These are phyloP conservation scores for Penicillium paneum DNA, from an alignment of 2,329 filamentous ascomycete species.

Conservation along the genomic window DNA sequence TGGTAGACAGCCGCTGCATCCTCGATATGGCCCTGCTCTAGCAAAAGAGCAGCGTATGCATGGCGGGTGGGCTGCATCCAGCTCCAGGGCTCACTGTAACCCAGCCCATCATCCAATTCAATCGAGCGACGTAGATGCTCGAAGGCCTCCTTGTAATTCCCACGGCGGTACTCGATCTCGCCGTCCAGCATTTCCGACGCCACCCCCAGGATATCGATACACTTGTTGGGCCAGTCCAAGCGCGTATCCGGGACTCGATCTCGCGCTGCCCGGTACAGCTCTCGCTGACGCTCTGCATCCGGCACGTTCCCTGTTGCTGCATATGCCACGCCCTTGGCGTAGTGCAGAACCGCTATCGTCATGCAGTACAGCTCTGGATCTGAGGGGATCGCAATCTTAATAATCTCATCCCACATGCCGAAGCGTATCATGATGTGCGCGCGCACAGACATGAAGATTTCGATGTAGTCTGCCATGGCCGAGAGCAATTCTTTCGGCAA, in stretches of 20 bases:
- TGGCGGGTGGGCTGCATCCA: slow-evolving; percentile 76
- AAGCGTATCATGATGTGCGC: slow-evolving; percentile 71
- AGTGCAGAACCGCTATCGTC: slow-evolving; percentile 66
- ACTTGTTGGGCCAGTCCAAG: slow-evolving; percentile 67
- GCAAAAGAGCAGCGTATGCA: slow-evolving; percentile 65
- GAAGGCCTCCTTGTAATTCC: slow-evolving; percentile 59
- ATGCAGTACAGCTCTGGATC: slow-evolving; percentile 64
- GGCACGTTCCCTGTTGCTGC: slow-evolving; percentile 57
- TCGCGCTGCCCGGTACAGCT: slow-evolving; percentile 52
- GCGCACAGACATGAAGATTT: slow-evolving; percentile 65
- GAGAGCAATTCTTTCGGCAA: slow-evolving; percentile 65
- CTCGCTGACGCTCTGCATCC: slow-evolving; percentile 54
- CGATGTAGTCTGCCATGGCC: slow-evolving; percentile 76
- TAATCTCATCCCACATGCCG: slow-evolving; percentile 66
- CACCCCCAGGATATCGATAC: slow-evolving; percentile 60
- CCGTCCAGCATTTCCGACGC: slow-evolving; percentile 66
- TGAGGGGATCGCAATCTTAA: slow-evolving; percentile 54
- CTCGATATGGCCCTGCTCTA: slow-evolving; percentile 62
- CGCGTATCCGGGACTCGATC: slow-evolving; percentile 56
- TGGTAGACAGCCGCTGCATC: slow-evolving; percentile 58
- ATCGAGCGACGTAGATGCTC: slow-evolving; percentile 57
- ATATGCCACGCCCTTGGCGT: slow-evolving; percentile 65
- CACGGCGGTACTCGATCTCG: slow-evolving; percentile 67
- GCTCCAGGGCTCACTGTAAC: slow-evolving; percentile 72
- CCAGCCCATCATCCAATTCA: slow-evolving; percentile 58